Evolutionary conservation across 2,329 filamentous ascomycete species (phyloP).

Genomic region (Metarhizium rileyi): DNA sequence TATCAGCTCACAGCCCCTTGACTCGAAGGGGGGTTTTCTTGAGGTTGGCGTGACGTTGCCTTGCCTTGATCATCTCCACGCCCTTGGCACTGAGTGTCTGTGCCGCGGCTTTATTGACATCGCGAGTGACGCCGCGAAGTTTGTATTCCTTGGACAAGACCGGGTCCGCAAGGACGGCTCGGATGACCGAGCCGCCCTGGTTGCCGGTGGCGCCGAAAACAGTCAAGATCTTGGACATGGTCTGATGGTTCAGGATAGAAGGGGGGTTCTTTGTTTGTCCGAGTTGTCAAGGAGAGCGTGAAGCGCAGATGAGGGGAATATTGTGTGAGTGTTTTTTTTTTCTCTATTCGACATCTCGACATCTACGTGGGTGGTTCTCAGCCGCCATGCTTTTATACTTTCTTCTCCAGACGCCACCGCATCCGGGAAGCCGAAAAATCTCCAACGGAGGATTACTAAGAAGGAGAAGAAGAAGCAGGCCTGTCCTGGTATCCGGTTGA

Average conservation of each 20-base stretch:
- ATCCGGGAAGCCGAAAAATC: background rate
- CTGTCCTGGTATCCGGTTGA: background rate
- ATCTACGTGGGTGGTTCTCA: too few relatives aligned
- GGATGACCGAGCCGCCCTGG: conserved; percentile 38
- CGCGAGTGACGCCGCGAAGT: conserved; percentile 38
- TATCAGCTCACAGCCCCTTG: too few relatives aligned
- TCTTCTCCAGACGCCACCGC: background rate
- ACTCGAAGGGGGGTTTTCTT: too few relatives aligned
- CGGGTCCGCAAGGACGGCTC: conserved; percentile 34
- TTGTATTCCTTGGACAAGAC: conserved; percentile 32
- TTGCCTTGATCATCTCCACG: conserved; percentile 30
- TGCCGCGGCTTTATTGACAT: conserved; percentile 29
- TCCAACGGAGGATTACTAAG: too few relatives aligned
- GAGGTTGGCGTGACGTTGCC: background rate
- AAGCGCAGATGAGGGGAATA: background rate
- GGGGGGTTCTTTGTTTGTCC: background rate
- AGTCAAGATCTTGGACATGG: conserved; percentile 29
- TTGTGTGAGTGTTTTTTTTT: background rate
- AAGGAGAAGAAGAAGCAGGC: too few relatives aligned
- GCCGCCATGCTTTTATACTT: background rate
- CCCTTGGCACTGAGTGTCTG: conserved; percentile 28
- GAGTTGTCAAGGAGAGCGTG: background rate
- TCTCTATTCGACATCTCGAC: too few relatives aligned
- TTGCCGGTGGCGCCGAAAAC: conserved; percentile 41
- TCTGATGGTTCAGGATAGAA: background rate